Evolutionary conservation across 1,284 basidiomycete genomes (phyloP).

Genomic region (Cryptococcus neoformans): DNA sequence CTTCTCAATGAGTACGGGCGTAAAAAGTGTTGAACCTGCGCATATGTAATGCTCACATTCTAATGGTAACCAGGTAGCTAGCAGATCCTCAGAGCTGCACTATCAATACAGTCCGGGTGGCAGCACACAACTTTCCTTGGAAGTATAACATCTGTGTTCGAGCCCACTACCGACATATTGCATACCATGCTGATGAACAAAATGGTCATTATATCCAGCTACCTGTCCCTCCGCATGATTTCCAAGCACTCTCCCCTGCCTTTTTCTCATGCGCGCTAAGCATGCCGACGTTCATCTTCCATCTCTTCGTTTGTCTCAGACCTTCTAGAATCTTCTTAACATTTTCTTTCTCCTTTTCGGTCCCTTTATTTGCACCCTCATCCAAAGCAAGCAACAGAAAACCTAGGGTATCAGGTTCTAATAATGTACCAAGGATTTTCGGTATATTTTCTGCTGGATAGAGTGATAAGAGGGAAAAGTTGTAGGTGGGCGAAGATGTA

Average conservation of each 20-base stretch:
- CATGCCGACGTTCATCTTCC: constrained; percentile 38
- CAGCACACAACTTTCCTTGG: too few relatives aligned
- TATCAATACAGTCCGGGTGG: too few relatives aligned
- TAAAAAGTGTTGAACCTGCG: too few relatives aligned
- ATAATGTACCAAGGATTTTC: constrained; percentile 24
- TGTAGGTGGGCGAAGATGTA: not conserved
- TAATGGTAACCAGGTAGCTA: too few relatives aligned
- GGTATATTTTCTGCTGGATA: constrained; percentile 24
- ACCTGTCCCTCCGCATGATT: constrained; percentile 17
- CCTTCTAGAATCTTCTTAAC: constrained; percentile 20
- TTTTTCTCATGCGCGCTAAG: constrained; percentile 23
- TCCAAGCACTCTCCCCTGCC: constrained; percentile 21
- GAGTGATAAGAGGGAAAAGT: constrained; percentile 14
- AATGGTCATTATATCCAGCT: constrained; percentile 5
- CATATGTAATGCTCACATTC: too few relatives aligned
- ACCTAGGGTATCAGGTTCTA: constrained; percentile 44
- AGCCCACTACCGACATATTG: too few relatives aligned
- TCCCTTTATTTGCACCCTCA: not conserved
- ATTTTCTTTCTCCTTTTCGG: constrained; percentile 1
- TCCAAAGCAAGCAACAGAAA: constrained; percentile 23
- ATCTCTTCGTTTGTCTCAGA: constrained; percentile 28
- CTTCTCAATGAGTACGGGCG: too few relatives aligned
- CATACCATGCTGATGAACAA: not conserved
- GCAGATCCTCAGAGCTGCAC: too few relatives aligned
- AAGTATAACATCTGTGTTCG: too few relatives aligned